phyloP scores from a whole-genome alignment of 345 rosid species.

The Gossypium longicalyx region DNA sequence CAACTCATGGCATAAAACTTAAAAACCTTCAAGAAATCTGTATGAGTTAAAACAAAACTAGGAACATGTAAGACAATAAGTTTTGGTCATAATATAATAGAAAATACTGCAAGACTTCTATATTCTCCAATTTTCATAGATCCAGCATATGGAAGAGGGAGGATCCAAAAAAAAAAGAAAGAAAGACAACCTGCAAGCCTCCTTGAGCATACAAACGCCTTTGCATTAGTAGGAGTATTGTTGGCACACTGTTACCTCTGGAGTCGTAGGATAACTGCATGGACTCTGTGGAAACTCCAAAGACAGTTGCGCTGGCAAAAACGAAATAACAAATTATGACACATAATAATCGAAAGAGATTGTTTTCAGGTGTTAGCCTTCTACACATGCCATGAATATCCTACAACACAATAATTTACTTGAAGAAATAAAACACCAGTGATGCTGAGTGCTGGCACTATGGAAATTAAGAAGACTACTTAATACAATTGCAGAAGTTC shows the following conservation, averaged over 20 bases:
- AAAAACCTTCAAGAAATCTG: not conserved
- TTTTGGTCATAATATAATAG: conserved; percentile 3
- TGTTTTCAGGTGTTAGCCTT: not conserved
- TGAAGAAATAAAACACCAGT: not conserved
- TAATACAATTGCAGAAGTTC: not conserved
- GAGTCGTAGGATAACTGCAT: conserved; percentile 91
- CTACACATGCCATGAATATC: not conserved
- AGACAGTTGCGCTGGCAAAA: conserved; percentile 72
- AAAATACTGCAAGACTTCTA: not conserved
- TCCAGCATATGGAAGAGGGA: conserved; percentile 1
- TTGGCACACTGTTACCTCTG: conserved; percentile 86
- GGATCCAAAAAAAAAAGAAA: not conserved
- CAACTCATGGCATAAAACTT: not conserved
- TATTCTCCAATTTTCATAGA: not conserved
- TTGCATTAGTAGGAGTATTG: conserved; percentile 84
- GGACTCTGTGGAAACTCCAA: conserved; percentile 93
- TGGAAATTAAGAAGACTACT: not conserved
- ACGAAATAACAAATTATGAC: not conserved
- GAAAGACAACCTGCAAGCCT: conserved; percentile 64
- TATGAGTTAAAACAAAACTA: not conserved
- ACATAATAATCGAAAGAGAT: not conserved
- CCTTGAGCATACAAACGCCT: conserved; percentile 74
- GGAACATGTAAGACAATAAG: not conserved
- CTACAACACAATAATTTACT: not conserved
- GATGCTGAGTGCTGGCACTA: not conserved